Percentiles rank a stretch among this genome's conserved stretches.
Evolutionary conservation across 345 rosid genomes (phyloP).

Genomic region (Pistacia integerrima): DNA sequence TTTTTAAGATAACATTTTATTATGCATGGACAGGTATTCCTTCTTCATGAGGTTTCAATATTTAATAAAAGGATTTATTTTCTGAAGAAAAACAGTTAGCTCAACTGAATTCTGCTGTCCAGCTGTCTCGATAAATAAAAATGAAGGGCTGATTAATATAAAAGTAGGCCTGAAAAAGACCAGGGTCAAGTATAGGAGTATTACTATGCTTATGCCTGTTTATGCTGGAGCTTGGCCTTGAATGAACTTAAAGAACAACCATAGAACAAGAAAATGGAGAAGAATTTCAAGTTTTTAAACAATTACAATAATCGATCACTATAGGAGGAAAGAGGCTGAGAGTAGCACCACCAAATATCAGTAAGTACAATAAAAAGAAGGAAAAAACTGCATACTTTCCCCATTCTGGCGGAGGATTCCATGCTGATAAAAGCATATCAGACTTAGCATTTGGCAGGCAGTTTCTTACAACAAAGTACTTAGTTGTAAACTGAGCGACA

Average conservation of each 20-base stretch:
- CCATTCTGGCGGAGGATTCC: slow-evolving; percentile 99
- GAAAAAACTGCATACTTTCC: slow-evolving; percentile 69
- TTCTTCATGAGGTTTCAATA: not conserved
- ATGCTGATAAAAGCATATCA: slow-evolving; percentile 88
- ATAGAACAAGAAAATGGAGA: not conserved
- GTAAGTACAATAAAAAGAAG: slow-evolving; percentile 9
- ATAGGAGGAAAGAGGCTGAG: no score
- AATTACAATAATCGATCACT: not conserved
- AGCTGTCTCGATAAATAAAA: not conserved
- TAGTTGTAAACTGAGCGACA: slow-evolving; percentile 87
- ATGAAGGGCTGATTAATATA: not conserved
- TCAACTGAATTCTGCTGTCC: not conserved
- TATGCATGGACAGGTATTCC: not conserved
- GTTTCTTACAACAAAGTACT: slow-evolving; percentile 81
- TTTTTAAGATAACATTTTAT: not conserved
- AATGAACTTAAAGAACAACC: not conserved
- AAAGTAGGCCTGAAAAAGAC: not conserved
- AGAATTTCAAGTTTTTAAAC: not conserved
- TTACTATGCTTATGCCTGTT: not conserved
- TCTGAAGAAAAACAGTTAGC: not conserved
- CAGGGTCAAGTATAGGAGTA: not conserved
- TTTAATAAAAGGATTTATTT: not conserved
- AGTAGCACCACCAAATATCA: not conserved
- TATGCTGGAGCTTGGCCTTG: not conserved
- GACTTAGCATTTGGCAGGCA: slow-evolving; percentile 81